These are phyloP conservation scores for Microbotryum intermedium DNA, from an alignment of 1,284 basidiomycete genomes.

Conservation along the genomic window DNA sequence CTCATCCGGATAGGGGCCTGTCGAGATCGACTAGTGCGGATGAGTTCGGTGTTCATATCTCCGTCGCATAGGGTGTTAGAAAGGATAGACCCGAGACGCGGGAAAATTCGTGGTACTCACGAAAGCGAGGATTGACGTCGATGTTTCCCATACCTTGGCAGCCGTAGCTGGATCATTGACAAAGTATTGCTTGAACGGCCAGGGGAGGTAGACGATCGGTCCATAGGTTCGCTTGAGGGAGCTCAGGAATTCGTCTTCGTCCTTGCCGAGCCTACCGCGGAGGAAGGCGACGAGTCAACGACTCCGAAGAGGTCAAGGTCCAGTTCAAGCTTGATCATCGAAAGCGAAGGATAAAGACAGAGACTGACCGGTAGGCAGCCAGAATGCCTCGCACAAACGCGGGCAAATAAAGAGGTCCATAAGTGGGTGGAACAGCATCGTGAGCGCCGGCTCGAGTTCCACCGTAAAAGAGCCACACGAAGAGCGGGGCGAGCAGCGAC, in stretches of 20 bases:
- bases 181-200: constrained; percentile 27
- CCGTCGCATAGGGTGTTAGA: not conserved
- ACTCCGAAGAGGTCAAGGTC: not conserved
- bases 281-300: not conserved
- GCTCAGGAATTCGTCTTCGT: constrained; percentile 25
- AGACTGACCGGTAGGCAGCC: not conserved
- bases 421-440: constrained; percentile 3
- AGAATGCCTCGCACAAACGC: constrained; percentile 10
- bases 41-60: no score
- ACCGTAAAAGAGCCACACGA: not conserved
- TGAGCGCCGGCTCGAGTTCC: no score
- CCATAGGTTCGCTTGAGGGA: constrained; percentile 10
- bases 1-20: constrained; percentile 25
- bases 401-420: constrained; percentile 4
- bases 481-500: constrained; percentile 4
- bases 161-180: constrained; percentile 10
- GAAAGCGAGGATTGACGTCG: constrained; percentile 15
- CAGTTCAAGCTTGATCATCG: constrained; percentile 8
- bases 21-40: not conserved
- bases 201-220: constrained; percentile 22
- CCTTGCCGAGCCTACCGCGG: constrained; percentile 9
- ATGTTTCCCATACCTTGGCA: constrained; percentile 14
- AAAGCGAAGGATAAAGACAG: not conserved
- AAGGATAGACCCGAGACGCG: not conserved
- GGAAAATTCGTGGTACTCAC: not conserved